Percentiles rank a stretch among this genome's conserved stretches.
Evolutionary conservation across 176 grass and related monocot species (phyloP).

Genomic region (Puccinellia tenuiflora): DNA sequence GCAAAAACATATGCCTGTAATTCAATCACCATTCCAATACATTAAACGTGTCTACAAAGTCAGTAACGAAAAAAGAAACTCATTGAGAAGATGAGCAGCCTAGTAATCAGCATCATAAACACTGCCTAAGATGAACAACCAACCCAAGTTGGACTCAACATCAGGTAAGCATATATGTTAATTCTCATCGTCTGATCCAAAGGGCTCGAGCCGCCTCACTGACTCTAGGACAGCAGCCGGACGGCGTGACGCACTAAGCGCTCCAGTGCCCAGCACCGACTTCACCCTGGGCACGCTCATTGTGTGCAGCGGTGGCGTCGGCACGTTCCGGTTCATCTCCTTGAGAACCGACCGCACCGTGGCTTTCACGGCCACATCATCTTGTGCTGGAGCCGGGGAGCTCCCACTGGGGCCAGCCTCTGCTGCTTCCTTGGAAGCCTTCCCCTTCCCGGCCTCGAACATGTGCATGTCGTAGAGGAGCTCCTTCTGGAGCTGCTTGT

Average conservation of each 20-base stretch:
- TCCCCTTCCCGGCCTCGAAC: no score
- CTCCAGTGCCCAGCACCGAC: no score
- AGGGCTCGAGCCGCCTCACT: no score
- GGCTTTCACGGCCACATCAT: slow-evolving; percentile 37
- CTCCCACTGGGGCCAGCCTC: no score
- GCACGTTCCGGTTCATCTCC: slow-evolving; percentile 50
- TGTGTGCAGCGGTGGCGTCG: slow-evolving; percentile 38
- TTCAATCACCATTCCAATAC: neutral
- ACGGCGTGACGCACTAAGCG: no score
- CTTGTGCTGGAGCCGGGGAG: neutral
- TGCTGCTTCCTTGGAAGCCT: no score
- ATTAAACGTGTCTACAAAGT: neutral
- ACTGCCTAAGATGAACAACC: neutral
- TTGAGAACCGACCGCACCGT: slow-evolving; percentile 56
- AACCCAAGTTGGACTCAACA: neutral
- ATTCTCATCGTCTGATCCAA: slow-evolving; percentile 64
- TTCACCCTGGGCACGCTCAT: slow-evolving; percentile 89
- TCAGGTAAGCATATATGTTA: neutral
- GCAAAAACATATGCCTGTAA: neutral
- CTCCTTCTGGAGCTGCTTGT: slow-evolving; percentile 89
- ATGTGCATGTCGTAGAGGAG: slow-evolving; percentile 91
- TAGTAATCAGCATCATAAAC: neutral
- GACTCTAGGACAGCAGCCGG: no score
- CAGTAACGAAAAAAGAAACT: neutral
- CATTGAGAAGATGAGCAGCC: slow-evolving; percentile 15